These are phyloP conservation scores for Aspergillus hancockii DNA, from an alignment of 495 filamentous ascomycete species.

Conservation along the genomic window DNA sequence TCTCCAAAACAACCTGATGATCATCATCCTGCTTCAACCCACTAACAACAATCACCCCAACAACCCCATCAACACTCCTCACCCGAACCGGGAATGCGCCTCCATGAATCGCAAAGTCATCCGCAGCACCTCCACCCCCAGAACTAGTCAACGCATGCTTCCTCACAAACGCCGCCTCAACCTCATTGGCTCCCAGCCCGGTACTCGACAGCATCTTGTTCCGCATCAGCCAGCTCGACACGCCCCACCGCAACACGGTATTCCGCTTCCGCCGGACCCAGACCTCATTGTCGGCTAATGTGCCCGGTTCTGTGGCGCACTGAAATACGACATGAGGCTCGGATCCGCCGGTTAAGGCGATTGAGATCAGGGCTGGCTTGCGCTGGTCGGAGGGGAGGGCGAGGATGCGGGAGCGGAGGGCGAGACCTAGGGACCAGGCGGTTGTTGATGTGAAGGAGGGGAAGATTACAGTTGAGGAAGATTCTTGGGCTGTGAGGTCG, in stretches of 20 bases:
- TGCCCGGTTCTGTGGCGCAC: constrained; percentile 55
- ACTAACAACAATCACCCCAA: constrained; percentile 73
- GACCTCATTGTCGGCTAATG: constrained; percentile 61
- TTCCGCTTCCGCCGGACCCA: constrained; percentile 64
- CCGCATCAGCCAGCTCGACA: constrained; percentile 66
- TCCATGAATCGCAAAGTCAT: constrained; percentile 73
- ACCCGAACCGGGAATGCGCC: constrained; percentile 73
- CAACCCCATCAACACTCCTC: constrained; percentile 66
- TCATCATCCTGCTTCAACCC: constrained; percentile 77
- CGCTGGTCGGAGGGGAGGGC: constrained; percentile 45
- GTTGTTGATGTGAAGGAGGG: constrained; percentile 63
- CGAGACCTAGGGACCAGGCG: constrained; percentile 66
- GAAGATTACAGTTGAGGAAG: constrained; percentile 52
- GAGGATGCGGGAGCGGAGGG: constrained; percentile 62
- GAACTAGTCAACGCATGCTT: constrained; percentile 53
- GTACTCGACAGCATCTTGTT: constrained; percentile 49
- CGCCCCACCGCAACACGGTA: constrained; percentile 70
- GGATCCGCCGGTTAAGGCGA: constrained; percentile 54
- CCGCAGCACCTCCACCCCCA: constrained; percentile 46
- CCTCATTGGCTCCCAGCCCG: constrained; percentile 30
- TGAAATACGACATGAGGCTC: constrained; percentile 61
- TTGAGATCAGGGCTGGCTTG: constrained; percentile 64
- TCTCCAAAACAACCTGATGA: constrained; percentile 71
- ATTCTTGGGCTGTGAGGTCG: constrained; percentile 52
- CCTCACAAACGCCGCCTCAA: constrained; percentile 58